These are phyloP conservation scores for Bathelium albidoporum DNA, from an alignment of 495 filamentous ascomycete genomes.

Conservation along the genomic window DNA sequence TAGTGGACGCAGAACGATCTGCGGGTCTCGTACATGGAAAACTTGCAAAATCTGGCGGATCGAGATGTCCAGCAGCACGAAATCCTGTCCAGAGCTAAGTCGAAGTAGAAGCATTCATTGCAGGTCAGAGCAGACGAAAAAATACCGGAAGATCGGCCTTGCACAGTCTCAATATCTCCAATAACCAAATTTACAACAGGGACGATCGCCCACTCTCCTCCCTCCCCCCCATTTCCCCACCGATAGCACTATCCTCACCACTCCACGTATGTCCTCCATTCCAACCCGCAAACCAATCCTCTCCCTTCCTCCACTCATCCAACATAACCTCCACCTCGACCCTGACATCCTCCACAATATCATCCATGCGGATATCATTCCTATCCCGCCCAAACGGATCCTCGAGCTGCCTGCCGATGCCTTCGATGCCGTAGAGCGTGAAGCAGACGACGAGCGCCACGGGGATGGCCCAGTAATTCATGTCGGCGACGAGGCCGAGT, in stretches of 20 bases:
- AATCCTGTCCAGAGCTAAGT: too few relatives aligned
- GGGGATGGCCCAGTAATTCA: slow-evolving; percentile 61
- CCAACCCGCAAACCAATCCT: not conserved
- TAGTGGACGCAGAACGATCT: too few relatives aligned
- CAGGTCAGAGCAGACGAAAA: too few relatives aligned
- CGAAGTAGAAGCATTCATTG: too few relatives aligned
- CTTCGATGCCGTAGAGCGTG: slow-evolving; percentile 65
- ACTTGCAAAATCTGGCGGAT: too few relatives aligned
- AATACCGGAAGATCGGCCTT: too few relatives aligned
- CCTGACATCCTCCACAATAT: slow-evolving; percentile 55
- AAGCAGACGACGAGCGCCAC: slow-evolving; percentile 59
- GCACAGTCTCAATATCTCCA: too few relatives aligned
- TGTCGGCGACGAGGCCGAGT: slow-evolving; percentile 61
- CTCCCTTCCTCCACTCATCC: slow-evolving; percentile 47
- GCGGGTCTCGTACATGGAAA: too few relatives aligned
- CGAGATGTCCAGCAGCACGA: too few relatives aligned
- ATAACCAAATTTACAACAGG: not conserved
- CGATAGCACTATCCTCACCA: not conserved
- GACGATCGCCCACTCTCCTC: not conserved
- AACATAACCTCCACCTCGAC: slow-evolving; percentile 55
- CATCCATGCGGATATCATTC: slow-evolving; percentile 75
- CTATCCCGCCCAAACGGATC: slow-evolving; percentile 67
- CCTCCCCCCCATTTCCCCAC: not conserved
- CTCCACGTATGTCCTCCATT: not conserved
- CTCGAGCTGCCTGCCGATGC: slow-evolving; percentile 62